These are phyloP conservation scores for Ophiognomonia clavigignenti-juglandacearum DNA, from an alignment of 2,329 filamentous ascomycete genomes.

Conservation along the genomic window DNA sequence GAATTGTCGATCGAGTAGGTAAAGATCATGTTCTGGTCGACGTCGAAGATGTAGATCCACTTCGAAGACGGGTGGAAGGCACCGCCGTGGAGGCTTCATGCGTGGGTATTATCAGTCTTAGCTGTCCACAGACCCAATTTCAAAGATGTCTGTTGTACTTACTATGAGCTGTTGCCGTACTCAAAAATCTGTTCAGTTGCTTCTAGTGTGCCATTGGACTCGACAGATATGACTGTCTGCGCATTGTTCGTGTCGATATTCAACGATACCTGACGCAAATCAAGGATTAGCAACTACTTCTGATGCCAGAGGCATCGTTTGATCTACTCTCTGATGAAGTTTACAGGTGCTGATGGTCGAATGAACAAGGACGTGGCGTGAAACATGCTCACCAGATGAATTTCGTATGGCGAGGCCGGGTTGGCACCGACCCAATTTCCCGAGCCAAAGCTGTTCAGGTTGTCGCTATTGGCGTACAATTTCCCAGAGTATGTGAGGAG, in stretches of 20 bases:
- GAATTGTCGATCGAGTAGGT: neutral
- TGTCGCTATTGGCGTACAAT: neutral
- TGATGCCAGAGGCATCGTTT: neutral
- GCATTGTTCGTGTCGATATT: neutral
- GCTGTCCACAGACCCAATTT: neutral
- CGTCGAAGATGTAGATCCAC: neutral
- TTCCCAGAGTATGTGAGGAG: neutral
- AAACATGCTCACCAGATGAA: neutral
- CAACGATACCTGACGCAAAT: neutral
- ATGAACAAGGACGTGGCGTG: neutral
- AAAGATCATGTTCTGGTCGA: neutral
- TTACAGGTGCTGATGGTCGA: too few species aligned
- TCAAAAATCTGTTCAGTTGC: neutral
- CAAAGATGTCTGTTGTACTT: neutral
- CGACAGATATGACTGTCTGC: neutral
- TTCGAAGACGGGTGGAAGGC: neutral
- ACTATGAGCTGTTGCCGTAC: neutral
- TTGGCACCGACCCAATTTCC: neutral
- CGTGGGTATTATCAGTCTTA: neutral
- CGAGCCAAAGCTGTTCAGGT: neutral
- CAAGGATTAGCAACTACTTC: neutral
- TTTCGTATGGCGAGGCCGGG: neutral
- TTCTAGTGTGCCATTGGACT: neutral
- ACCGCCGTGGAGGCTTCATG: too few species aligned
- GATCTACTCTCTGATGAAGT: too few species aligned